Conservation (phyloP, 2,329 filamentous ascomycete species). For the Fusarium sp. region DNA sequence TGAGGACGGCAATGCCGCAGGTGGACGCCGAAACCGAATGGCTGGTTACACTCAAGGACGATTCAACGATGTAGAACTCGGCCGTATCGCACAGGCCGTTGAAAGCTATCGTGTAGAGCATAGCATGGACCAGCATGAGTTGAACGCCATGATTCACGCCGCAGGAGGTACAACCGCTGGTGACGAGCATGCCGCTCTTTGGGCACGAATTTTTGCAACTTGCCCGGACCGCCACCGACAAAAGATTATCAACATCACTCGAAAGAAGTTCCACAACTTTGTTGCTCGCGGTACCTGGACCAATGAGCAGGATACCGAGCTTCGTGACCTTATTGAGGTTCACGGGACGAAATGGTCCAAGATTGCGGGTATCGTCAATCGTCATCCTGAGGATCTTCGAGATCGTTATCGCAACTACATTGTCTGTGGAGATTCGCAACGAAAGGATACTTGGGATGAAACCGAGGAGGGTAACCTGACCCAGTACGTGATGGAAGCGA, state of each 20-base stretch:
- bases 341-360: conserved; percentile 69
- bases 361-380: conserved; percentile 73
- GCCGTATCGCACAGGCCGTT: conserved; percentile 58
- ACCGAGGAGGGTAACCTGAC: conserved; percentile 70
- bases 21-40: conserved; percentile 45
- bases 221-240: conserved; percentile 65
- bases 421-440: conserved; percentile 66
- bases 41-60: conserved; percentile 55
- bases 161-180: conserved; percentile 55
- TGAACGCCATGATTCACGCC: conserved; percentile 62
- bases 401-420: conserved; percentile 79
- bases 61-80: conserved; percentile 61
- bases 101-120: conserved; percentile 61
- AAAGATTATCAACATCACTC: conserved; percentile 68
- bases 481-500: conserved; percentile 65
- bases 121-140: conserved; percentile 57
- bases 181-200: conserved; percentile 60
- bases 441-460: conserved; percentile 69
- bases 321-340: conserved; percentile 53
- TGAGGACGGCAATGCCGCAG: conserved; percentile 30
- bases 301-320: conserved; percentile 54
- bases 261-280: conserved; percentile 76
- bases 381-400: conserved; percentile 74
- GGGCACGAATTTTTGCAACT: conserved; percentile 62
- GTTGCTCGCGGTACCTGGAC: conserved; percentile 65